phyloP scores from a whole-genome alignment of 257 asterid genomes.

The Solanum tacnaense region DNA sequence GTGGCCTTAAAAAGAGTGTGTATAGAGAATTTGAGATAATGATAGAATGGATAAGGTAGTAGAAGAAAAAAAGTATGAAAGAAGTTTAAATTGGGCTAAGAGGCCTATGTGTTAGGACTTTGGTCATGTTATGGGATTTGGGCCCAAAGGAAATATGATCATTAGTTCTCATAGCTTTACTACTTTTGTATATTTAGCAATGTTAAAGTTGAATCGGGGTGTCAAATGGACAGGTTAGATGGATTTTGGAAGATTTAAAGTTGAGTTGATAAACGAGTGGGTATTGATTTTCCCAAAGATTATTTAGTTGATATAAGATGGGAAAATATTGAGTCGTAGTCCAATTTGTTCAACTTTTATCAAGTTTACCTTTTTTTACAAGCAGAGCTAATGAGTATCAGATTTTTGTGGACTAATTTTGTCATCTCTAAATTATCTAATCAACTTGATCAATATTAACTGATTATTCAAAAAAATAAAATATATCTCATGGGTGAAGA shows the following conservation, averaged over 20 bases:
- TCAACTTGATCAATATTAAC: not conserved
- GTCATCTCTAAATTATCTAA: not conserved
- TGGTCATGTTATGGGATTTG: not conserved
- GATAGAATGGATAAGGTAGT: not conserved
- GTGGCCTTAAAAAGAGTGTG: not conserved
- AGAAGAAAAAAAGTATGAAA: not conserved
- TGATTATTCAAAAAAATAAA: not conserved
- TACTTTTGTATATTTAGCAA: not conserved
- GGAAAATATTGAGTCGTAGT: not conserved
- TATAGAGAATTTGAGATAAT: not conserved
- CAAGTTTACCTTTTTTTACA: rapidly evolving
- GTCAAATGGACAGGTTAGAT: not conserved
- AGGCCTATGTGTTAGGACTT: not conserved
- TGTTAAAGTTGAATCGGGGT: not conserved
- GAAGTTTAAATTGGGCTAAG: not conserved
- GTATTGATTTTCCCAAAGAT: not conserved
- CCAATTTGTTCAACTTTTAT: not conserved
- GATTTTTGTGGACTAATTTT: not conserved
- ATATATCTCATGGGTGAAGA: not conserved
- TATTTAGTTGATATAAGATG: not conserved
- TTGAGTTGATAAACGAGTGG: not conserved
- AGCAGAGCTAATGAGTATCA: not conserved
- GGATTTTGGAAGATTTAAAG: not conserved
- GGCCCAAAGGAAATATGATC: not conserved
- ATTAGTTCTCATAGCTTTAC: not conserved